Percentiles rank a stretch among this genome's conserved stretches.
Evolutionary conservation across 805 yeast species (phyloP).

Genomic region (Saturnispora dispora): DNA sequence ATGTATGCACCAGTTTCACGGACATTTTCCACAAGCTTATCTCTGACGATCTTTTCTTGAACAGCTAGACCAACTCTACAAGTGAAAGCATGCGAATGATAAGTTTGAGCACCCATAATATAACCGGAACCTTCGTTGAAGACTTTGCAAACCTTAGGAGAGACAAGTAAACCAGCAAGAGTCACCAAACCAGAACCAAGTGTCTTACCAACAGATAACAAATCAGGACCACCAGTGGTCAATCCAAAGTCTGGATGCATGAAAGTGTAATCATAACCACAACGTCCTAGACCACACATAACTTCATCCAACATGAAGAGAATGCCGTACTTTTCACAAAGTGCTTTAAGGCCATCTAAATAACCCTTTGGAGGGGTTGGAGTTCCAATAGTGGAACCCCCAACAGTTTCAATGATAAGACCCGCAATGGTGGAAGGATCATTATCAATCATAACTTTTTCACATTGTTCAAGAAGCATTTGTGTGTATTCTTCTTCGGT

Average conservation of each 20-base stretch:
- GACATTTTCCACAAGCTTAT: conserved; percentile 32
- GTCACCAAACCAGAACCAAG: conserved; percentile 44
- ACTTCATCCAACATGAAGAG: conserved; percentile 45
- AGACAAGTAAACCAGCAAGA: conserved; percentile 36
- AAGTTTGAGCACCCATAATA: conserved; percentile 41
- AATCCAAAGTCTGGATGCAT: conserved; percentile 24
- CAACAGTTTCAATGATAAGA: conserved; percentile 37
- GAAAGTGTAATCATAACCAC: conserved; percentile 37
- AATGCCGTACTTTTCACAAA: conserved; percentile 44
- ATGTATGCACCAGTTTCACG: conserved; percentile 35
- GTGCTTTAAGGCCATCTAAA: conserved; percentile 35
- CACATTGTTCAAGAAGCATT: conserved; percentile 31
- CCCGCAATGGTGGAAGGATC: conserved; percentile 38
- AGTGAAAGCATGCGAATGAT: conserved; percentile 38
- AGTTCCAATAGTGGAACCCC: conserved; percentile 39
- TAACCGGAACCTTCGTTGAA: conserved; percentile 32
- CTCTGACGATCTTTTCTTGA: conserved; percentile 32
- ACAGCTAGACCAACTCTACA: conserved; percentile 39
- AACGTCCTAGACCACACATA: conserved; percentile 50
- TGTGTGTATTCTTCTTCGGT: conserved; percentile 32
- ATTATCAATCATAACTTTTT: conserved; percentile 30
- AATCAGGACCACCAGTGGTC: conserved; percentile 37
- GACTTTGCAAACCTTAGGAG: conserved; percentile 32
- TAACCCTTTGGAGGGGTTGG: conserved; percentile 39
- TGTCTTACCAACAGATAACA: conserved; percentile 41